Evolutionary conservation across 352 stramenopile species (phyloP), one percentile per base, ranked within the genome.

Genomic region (Peronospora farinosa): DNA sequence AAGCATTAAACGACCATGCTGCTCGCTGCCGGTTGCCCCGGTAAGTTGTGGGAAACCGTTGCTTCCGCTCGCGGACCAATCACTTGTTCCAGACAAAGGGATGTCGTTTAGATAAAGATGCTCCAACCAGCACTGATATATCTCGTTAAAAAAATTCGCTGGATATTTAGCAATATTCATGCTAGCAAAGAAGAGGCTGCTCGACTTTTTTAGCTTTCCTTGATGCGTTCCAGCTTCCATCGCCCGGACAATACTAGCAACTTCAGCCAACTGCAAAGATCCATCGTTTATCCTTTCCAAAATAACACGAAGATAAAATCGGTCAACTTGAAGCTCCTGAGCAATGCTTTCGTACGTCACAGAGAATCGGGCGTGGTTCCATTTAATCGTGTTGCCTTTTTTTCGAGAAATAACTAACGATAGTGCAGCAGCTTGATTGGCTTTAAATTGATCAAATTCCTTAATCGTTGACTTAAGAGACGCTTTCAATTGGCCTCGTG

Each of bases 111-210:
- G 56, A 39, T 86, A 67, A 15, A 87, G 54, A 51, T 87, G 67
- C 32, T 92, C 78, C 12, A 92, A 63, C 82, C 82, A 92, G 44
- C 77, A 78, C 54, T 91, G 75, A 46, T 89, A 92, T 1, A 90
- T 74, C 10, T 84, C 74, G 45, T 81, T 82, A 52, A 91, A 91
- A 53, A 89, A 88, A 13, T 51, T 63, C 2, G 54, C 44, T 15
- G 79, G 82, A 8, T 74, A 51, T 32, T 80, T 81, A 1, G 74
- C 69, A 44, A 92, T 88, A 43, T 74, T 77, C 16, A 76, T 67
- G n/a, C 71, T 75, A 0, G 81, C 78, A 25, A 85, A 77, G 23
- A 84, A 76, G 5, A 86, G 56, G 12, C 82, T 72, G 16, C 57
- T 72, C 4, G 60, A 71, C 2, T 65, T 68, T 54, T 81, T 83